Percentiles rank a stretch among this genome's conserved stretches.
Evolutionary conservation across 495 filamentous ascomycete genomes (phyloP).

Genomic region (Penicillium pulvis): DNA sequence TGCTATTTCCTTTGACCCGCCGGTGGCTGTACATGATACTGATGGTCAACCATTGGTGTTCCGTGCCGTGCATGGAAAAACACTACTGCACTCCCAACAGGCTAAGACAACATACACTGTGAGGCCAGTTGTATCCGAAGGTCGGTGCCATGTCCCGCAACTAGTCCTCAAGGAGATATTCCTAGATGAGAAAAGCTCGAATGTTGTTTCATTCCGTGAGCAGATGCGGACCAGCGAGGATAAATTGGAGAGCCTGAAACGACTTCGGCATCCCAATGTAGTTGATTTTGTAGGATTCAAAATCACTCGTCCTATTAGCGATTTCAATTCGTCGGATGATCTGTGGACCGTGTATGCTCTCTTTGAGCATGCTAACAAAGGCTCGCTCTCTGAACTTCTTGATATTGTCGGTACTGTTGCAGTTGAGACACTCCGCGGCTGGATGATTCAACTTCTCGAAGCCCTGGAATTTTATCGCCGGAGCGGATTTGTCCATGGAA

Average conservation of each 20-base stretch:
- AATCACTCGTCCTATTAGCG: conserved; percentile 52
- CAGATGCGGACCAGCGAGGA: conserved; percentile 65
- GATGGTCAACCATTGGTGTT: conserved; percentile 60
- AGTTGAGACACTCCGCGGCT: conserved; percentile 72
- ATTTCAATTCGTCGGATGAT: conserved; percentile 30
- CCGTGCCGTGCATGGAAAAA: conserved; percentile 64
- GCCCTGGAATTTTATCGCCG: conserved; percentile 84
- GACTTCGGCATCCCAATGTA: conserved; percentile 74
- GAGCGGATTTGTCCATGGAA: conserved; percentile 77
- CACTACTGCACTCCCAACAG: conserved; percentile 57
- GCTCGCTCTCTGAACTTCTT: conserved; percentile 78
- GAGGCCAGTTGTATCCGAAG: conserved; percentile 59
- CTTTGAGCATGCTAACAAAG: conserved; percentile 76
- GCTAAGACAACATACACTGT: conserved; percentile 65
- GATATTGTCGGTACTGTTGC: conserved; percentile 74
- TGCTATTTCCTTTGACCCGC: conserved; percentile 70
- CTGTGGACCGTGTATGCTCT: conserved; percentile 81
- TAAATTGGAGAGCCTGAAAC: conserved; percentile 72
- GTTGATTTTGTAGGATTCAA: conserved; percentile 79
- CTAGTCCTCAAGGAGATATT: conserved; percentile 67
- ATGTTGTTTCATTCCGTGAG: conserved; percentile 54
- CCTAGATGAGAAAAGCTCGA: conserved; percentile 36
- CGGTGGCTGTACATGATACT: conserved; percentile 59
- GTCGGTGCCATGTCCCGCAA: conserved; percentile 51
- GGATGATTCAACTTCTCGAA: conserved; percentile 89